A percentile compares a stretch with the other conserved stretches of the same genome.
These are phyloP conservation scores for Trametes cinnabarina DNA, from an alignment of 768 basidiomycete genomes.

Conservation along the genomic window DNA sequence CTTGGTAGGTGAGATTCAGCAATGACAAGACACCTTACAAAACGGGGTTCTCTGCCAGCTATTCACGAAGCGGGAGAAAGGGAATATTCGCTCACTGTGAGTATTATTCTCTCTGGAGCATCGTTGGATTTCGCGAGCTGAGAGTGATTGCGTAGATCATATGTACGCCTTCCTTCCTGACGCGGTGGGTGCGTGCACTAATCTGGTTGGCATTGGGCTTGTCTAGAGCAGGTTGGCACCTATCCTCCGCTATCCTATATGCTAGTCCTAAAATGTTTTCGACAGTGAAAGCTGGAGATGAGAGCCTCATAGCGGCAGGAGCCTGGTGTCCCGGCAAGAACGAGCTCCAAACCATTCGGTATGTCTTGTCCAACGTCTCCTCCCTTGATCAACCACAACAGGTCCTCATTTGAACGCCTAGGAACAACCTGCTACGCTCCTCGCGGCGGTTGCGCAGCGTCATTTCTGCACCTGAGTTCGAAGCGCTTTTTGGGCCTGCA, in stretches of 20 bases:
- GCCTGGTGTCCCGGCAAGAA: conserved; percentile 77
- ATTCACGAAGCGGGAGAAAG: conserved; percentile 87
- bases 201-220: too few relatives aligned
- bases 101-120: conserved; percentile 28
- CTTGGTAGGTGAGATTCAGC: conserved; percentile 74
- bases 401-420: conserved; percentile 21
- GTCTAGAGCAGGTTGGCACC: conserved; percentile 26
- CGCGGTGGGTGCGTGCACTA: too few relatives aligned
- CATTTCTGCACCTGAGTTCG: conserved; percentile 71
- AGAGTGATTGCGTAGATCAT: conserved; percentile 66
- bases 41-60: conserved; percentile 71
- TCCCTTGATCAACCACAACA: too few relatives aligned
- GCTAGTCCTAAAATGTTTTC: too few relatives aligned
- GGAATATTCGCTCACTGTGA: conserved; percentile 85
- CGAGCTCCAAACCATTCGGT: conserved; percentile 75
- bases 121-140: too few relatives aligned
- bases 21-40: conserved; percentile 98
- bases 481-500: conserved; percentile 72
- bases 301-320: conserved; percentile 77
- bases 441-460: conserved; percentile 61
- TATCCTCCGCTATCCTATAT: conserved; percentile 12
- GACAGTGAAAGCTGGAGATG: conserved; percentile 62
- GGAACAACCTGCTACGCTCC: conserved; percentile 62
- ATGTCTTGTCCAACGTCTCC: too few relatives aligned
- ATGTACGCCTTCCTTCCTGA: conserved; percentile 48